Evolutionary conservation across 169 alveolate species (phyloP).

Genomic region (Miamiensis avidus): DNA sequence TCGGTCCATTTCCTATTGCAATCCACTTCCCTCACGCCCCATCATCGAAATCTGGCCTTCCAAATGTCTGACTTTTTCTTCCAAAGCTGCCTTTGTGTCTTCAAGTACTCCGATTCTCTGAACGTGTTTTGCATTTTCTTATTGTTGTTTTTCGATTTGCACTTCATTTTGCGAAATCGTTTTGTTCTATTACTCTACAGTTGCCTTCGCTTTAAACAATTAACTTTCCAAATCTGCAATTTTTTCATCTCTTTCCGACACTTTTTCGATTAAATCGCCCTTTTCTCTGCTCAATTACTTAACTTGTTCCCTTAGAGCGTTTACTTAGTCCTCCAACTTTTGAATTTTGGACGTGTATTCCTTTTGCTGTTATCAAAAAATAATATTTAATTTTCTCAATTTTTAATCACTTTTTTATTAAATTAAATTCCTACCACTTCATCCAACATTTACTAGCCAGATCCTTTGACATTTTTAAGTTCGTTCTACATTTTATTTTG

Average conservation of each 20-base stretch:
- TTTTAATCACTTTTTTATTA: conserved; percentile 17
- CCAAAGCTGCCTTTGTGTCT: background rate
- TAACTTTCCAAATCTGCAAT: background rate
- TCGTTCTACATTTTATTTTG: conserved; percentile 32
- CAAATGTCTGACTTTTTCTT: background rate
- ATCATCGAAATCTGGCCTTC: background rate
- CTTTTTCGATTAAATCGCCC: conserved; percentile 2
- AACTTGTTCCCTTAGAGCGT: conserved; percentile 11
- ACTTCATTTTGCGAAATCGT: background rate
- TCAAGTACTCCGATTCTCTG: background rate
- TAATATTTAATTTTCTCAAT: background rate
- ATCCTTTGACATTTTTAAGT: conserved; percentile 20
- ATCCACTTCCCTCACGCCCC: conserved; percentile 13
- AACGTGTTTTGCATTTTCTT: background rate
- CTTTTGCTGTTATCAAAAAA: background rate
- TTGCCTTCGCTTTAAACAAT: background rate
- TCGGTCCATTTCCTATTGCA: background rate
- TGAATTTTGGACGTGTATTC: background rate
- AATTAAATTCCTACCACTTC: conserved; percentile 19
- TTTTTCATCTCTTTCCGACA: background rate
- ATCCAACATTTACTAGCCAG: conserved; percentile 18
- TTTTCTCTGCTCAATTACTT: background rate
- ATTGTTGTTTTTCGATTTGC: no score
- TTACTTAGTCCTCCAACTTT: conserved; percentile 19
- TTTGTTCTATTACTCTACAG: no score